phyloP scores from a whole-genome alignment of 2,329 filamentous ascomycete genomes.

The Aurifilum marmelostoma region DNA sequence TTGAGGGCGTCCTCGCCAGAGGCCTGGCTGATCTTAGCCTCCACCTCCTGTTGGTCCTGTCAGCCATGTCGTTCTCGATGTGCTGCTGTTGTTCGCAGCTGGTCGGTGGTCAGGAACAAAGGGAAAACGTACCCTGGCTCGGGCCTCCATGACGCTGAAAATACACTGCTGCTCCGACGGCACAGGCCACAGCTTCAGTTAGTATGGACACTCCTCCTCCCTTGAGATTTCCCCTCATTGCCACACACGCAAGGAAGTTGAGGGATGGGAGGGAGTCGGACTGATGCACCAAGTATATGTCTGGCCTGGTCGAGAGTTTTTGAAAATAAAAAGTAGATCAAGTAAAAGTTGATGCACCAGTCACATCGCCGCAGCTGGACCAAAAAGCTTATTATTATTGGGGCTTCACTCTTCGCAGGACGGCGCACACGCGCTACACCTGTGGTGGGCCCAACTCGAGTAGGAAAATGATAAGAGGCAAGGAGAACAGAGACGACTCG shows the following conservation, averaged over 20 bases:
- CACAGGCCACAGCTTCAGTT: not conserved
- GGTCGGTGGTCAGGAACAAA: not conserved
- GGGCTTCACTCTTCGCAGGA: not conserved
- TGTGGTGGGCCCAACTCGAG: conserved; percentile 8
- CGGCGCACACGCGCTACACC: not conserved
- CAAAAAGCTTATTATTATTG: not conserved
- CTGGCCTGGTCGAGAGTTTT: not conserved
- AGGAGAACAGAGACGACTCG: not conserved
- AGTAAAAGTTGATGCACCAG: not conserved
- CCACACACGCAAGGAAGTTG: not conserved
- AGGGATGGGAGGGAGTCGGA: not conserved
- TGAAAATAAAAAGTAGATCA: not conserved
- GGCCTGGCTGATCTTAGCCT: conserved; percentile 54
- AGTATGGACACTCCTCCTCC: not conserved
- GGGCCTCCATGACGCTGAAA: conserved; percentile 27
- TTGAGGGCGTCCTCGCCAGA: conserved; percentile 68
- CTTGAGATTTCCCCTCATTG: not conserved
- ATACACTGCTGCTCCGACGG: not conserved
- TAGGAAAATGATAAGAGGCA: not conserved
- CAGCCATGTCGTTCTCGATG: not conserved
- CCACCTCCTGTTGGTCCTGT: conserved; percentile 50
- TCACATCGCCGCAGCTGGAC: conserved; percentile 7
- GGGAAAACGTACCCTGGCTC: conserved; percentile 21
- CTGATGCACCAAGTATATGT: not conserved
- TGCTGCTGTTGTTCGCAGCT: not conserved